Percentiles rank a stretch among this genome's conserved stretches.
phyloP scores from a whole-genome alignment of 31 red algal species.

The Bonnemaisonia californica region DNA sequence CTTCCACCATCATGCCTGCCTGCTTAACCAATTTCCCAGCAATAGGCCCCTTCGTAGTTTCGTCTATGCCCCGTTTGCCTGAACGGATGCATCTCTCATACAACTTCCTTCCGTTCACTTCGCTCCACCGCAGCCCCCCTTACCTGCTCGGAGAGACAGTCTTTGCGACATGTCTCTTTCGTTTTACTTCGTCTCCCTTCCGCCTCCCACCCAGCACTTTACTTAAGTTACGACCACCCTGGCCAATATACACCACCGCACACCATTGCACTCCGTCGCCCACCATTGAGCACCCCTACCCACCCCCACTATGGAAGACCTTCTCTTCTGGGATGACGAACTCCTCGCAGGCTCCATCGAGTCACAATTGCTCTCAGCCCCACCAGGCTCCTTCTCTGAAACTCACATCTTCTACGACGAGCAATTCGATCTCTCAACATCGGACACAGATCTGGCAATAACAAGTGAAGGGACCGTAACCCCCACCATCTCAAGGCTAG shows the following conservation, averaged over 20 bases:
- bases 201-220: background rate
- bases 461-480: background rate
- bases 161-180: too few relatives aligned
- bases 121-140: background rate
- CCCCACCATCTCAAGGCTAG: background rate
- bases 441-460: background rate
- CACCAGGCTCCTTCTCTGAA: constrained; percentile 56
- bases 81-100: background rate
- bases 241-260: background rate
- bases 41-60: background rate
- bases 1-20: background rate
- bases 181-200: background rate
- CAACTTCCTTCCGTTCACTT: background rate
- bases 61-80: background rate
- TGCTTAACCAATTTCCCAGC: background rate
- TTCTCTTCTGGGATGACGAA: constrained; percentile 56
- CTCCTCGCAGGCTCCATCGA: constrained; percentile 48
- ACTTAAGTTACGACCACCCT: background rate
- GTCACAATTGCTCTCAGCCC: constrained; percentile 9
- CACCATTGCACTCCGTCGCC: background rate
- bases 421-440: background rate
- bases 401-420: constrained; percentile 61
- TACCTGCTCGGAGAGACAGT: too few relatives aligned
- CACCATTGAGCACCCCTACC: background rate
- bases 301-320: constrained; percentile 28